These are phyloP conservation scores for Rhizopogon sp. DNA, from an alignment of 768 basidiomycete species.

Conservation along the genomic window DNA sequence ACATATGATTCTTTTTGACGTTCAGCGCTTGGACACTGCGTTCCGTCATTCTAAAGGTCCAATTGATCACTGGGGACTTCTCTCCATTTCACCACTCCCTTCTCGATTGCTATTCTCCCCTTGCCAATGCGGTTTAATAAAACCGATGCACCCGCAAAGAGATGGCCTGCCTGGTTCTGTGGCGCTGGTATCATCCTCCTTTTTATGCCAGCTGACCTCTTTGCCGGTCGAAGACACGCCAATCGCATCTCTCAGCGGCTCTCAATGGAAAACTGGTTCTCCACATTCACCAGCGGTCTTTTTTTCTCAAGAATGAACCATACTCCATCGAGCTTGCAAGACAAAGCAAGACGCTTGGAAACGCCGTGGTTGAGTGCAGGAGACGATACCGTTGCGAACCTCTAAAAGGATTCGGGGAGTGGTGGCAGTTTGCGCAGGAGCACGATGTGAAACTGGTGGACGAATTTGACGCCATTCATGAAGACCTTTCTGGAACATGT, in stretches of 20 bases:
- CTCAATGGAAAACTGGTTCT: conserved; percentile 8
- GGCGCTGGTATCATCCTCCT: conserved; percentile 36
- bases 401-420: conserved; percentile 86
- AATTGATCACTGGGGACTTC: background rate
- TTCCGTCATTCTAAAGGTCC: no score
- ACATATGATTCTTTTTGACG: no score
- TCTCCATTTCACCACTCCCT: no score
- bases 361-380: conserved; percentile 80
- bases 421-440: conserved; percentile 78
- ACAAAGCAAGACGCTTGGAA: conserved; percentile 77
- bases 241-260: conserved; percentile 5
- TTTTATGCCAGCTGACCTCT: conserved; percentile 48
- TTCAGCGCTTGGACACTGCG: no score
- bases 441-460: conserved; percentile 78
- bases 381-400: conserved; percentile 73
- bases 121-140: conserved; percentile 14
- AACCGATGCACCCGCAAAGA: background rate
- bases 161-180: conserved; percentile 34
- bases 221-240: conserved; percentile 27
- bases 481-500: conserved; percentile 77
- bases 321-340: conserved; percentile 40
- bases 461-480: conserved; percentile 77
- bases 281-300: conserved; percentile 16
- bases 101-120: no score
- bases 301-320: conserved; percentile 7